These are phyloP conservation scores for Tricholoma furcatifolium DNA, from an alignment of 768 basidiomycete genomes.

Conservation along the genomic window DNA sequence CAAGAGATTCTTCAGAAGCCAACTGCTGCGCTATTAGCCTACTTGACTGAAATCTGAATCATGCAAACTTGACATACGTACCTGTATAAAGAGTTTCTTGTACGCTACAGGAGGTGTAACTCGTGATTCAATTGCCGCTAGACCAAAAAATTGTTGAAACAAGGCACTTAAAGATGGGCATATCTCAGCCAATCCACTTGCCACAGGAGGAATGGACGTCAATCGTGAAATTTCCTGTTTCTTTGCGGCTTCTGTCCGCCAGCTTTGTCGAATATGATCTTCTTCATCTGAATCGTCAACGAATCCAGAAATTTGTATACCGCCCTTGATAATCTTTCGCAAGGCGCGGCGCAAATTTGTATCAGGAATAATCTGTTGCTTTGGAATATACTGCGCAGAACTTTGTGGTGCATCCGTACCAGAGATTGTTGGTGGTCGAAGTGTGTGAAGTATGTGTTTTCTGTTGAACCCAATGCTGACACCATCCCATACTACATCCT, in stretches of 20 bases:
- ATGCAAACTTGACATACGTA: too few relatives aligned
- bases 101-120: neutral
- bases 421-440: slow-evolving; percentile 21
- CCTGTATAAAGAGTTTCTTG: neutral
- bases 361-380: neutral
- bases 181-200: neutral
- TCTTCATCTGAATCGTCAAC: neutral
- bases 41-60: too few relatives aligned
- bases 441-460: slow-evolving; percentile 21
- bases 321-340: neutral
- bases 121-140: neutral
- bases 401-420: neutral
- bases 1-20: too few relatives aligned
- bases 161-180: neutral
- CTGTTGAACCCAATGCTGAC: too few relatives aligned
- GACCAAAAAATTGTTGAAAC: neutral
- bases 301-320: neutral
- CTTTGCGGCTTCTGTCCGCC: neutral
- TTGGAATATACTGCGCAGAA: neutral
- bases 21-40: too few relatives aligned
- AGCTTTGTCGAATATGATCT: neutral
- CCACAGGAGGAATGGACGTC: neutral
- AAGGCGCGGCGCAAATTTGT: neutral
- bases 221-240: too few relatives aligned
- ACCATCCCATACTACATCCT: too few relatives aligned